Evolutionary conservation across 495 filamentous ascomycete genomes (phyloP), one percentile per base, ranked within the genome.

Genomic region (Hypomontagnella submonticulosa): DNA sequence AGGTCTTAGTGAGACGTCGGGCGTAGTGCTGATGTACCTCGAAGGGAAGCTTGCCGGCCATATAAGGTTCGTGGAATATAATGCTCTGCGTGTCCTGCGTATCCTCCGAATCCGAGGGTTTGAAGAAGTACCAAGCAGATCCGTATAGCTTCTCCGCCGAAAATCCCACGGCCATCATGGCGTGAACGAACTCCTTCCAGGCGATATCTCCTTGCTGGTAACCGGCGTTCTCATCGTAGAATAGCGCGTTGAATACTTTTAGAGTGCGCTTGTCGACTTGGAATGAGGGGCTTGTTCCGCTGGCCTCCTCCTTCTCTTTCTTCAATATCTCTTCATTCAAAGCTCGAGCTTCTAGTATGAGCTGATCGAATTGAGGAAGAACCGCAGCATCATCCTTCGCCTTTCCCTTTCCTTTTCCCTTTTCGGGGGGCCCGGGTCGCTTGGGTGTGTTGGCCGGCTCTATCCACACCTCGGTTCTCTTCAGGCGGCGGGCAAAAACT

Each of bases 61-160:
- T 19, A 27, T 84, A 77, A 15, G 84, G 84, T 66, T 86, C 81
- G 40, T 84, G 79, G 60, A 86, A 83, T 41, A 79, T 75, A 15
- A 87, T 83, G 36, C 67, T 73, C 3, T 78, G n/a, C n/a, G n/a
- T n/a, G n/a, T n/a, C 52, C 52, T 78, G 67, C 3, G 30, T 33
- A n/a, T n/a, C n/a, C 46, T 80, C 77, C 23, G 23, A 6, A 1
- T 48, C 65, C n/a, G 61, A 57, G 6, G 81, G 76, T 40, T 59
- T 52, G 58, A 86, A 85, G 58, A 86, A 85, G 43, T 81, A 72
- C 85, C 84, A 88, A 0, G 77, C 81, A 1, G 79, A 84, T 0
- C 84, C 83, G 53, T 83, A 81, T 7, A 85, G 70, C 68, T 86
- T 85, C 70, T 79, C 70, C 0, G 75, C 71, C 3, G 48, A 19